phyloP scores from a whole-genome alignment of 2,329 filamentous ascomycete genomes.

The Verticillium isaacii region DNA sequence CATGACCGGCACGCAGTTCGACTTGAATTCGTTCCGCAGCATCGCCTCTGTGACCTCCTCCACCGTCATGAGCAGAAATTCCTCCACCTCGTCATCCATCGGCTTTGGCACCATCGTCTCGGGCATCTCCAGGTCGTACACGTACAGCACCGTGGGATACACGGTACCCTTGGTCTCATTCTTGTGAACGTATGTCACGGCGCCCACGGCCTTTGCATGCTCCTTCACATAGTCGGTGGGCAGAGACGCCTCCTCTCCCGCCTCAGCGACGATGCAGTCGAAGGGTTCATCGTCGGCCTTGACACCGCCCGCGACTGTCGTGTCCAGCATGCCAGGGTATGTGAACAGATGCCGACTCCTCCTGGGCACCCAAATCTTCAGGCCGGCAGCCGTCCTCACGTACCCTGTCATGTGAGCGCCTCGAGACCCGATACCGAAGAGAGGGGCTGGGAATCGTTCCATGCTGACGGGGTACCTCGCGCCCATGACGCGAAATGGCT shows the following conservation, averaged over 20 bases:
- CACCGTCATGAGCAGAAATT: constrained; percentile 65
- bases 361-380: constrained; percentile 69
- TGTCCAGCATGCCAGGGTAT: constrained; percentile 72
- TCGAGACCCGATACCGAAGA: constrained; percentile 65
- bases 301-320: constrained; percentile 75
- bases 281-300: constrained; percentile 61
- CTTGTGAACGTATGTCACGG: constrained; percentile 22
- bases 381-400: constrained; percentile 24
- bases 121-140: constrained; percentile 70
- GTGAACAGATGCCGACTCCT: constrained; percentile 64
- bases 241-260: constrained; percentile 63
- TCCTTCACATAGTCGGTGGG: constrained; percentile 19
- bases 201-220: constrained; percentile 20
- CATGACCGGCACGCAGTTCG: constrained; percentile 73
- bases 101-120: constrained; percentile 57
- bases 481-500: constrained; percentile 35
- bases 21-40: constrained; percentile 70
- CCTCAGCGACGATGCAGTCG: constrained; percentile 66
- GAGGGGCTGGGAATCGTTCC: constrained; percentile 56
- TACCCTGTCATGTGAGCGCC: constrained; percentile 66
- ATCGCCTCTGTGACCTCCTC: constrained; percentile 56
- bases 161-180: constrained; percentile 12
- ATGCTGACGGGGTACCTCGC: constrained; percentile 35
- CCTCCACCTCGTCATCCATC: constrained; percentile 72
- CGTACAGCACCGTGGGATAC: constrained; percentile 45